Conservation (phyloP, 1,139 yeast species). For the Candida sp. region DNA sequence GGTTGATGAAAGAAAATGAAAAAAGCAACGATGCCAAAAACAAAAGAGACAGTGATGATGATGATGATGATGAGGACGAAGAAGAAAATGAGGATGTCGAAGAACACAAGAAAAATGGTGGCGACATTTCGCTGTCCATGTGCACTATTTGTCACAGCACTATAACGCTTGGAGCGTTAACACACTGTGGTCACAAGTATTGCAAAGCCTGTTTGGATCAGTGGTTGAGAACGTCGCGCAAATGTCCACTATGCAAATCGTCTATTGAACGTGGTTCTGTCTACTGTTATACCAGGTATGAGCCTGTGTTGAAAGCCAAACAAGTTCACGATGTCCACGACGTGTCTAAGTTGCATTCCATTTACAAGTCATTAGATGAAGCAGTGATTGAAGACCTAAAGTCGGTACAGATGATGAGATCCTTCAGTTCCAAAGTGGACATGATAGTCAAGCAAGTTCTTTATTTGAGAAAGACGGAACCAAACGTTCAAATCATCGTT, state of each 20-base stretch:
- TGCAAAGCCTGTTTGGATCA: constrained; percentile 76
- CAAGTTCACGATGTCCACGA: constrained; percentile 31
- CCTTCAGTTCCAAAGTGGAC: constrained; percentile 87
- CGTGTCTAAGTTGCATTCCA: constrained; percentile 40
- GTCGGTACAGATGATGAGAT: constrained; percentile 41
- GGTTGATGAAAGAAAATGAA: constrained; percentile 16
- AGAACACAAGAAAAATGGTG: constrained; percentile 15
- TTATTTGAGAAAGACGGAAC: constrained; percentile 61
- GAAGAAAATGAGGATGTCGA: constrained; percentile 16
- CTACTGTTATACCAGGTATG: constrained; percentile 60
- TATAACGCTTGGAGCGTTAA: constrained; percentile 75
- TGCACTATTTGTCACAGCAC: constrained; percentile 81
- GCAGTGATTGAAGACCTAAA: constrained; percentile 48
- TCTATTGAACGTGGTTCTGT: constrained; percentile 47
- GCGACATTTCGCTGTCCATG: constrained; percentile 31
- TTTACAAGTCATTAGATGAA: constrained; percentile 54
- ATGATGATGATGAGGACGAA: constrained; percentile 17
- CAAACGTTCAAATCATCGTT: constrained; percentile 75
- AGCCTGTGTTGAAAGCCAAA: constrained; percentile 51
- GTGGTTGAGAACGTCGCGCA: constrained; percentile 62
- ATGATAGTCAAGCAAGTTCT: constrained; percentile 75
- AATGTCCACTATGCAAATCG: constrained; percentile 84
- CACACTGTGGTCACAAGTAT: constrained; percentile 90
- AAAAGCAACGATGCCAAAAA: too few relatives aligned
- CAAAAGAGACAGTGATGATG: not conserved